These are phyloP conservation scores for Sugiyamaella castrensis DNA, from an alignment of 1,139 yeast species.

Conservation along the genomic window DNA sequence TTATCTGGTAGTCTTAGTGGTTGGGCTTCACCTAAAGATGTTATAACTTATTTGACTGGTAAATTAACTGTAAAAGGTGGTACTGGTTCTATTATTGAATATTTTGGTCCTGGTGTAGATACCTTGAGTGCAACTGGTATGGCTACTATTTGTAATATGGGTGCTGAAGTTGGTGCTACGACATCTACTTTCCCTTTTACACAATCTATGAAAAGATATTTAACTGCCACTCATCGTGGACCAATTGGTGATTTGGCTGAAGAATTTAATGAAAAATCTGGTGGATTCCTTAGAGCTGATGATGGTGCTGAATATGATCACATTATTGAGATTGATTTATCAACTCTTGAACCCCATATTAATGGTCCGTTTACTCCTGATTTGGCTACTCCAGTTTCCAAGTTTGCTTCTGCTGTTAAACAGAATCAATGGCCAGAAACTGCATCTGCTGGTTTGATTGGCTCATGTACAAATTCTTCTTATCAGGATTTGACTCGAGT, in stretches of 20 bases:
- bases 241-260: conserved; percentile 80
- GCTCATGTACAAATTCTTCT: conserved; percentile 96
- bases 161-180: conserved; percentile 98
- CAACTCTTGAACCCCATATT: conserved; percentile 93
- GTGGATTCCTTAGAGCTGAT: conserved; percentile 81
- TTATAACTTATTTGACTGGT: conserved; percentile 88
- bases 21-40: conserved; percentile 96
- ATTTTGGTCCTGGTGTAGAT: conserved; percentile 90
- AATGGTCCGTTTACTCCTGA: conserved; percentile 99
- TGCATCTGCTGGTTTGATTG: conserved; percentile 89
- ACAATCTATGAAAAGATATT: conserved; percentile 77
- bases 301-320: conserved; percentile 95
- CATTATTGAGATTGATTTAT: conserved; percentile 89
- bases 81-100: conserved; percentile 92
- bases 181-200: conserved; percentile 96
- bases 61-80: conserved; percentile 93
- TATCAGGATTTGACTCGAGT: conserved; percentile 98
- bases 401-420: conserved; percentile 83
- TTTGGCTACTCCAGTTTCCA: conserved; percentile 94
- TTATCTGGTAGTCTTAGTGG: conserved; percentile 82
- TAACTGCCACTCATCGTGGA: conserved; percentile 74
- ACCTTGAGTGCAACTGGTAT: conserved; percentile 92
- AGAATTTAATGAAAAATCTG: conserved; percentile 45
- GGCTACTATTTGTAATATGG: conserved; percentile 99
- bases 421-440: conserved; percentile 90